Conservation (phyloP, 2,329 filamentous ascomycete species). For the Alternaria sp. region DNA sequence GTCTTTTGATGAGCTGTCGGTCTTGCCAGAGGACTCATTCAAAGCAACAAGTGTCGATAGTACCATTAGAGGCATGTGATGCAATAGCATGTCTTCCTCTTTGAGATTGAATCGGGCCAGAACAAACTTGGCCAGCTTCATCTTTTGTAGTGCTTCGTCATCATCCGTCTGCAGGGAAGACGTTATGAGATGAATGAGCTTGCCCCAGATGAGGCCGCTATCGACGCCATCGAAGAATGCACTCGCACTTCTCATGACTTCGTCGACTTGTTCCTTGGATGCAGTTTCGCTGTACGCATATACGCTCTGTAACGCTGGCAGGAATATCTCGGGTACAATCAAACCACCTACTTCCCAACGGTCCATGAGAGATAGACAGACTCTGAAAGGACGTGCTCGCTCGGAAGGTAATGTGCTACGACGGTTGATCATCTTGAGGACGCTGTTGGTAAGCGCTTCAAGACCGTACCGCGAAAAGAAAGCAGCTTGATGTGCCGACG, state of each 20-base stretch:
- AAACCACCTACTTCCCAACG: constrained; percentile 95
- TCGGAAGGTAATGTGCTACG: constrained; percentile 65
- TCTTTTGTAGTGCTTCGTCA: constrained; percentile 62
- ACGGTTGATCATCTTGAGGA: constrained; percentile 76
- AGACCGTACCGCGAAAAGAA: constrained; percentile 87
- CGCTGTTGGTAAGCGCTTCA: constrained; percentile 72
- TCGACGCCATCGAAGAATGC: constrained; percentile 98
- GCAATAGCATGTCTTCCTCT: constrained; percentile 92
- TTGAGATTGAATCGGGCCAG: constrained; percentile 87
- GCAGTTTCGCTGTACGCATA: constrained; percentile 73
- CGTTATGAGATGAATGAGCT: constrained; percentile 72
- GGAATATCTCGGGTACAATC: constrained; percentile 85
- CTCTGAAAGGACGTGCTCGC: constrained; percentile 82
- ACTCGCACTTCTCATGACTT: constrained; percentile 90
- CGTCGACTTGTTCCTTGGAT: constrained; percentile 74
- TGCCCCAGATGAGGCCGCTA: constrained; percentile 88
- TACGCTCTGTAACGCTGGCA: constrained; percentile 83
- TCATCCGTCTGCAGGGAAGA: constrained; percentile 57
- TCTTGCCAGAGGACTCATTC: constrained; percentile 38
- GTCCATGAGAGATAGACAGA: constrained; percentile 96
- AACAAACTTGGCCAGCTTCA: constrained; percentile 81
- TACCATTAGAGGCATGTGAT: constrained; percentile 79
- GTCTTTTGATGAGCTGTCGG: constrained; percentile 7
- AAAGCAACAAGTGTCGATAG: constrained; percentile 66
- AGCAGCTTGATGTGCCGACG: constrained; percentile 56